These are phyloP conservation scores for Crotalaria pallida DNA, from an alignment of 306 rosid genomes.

Conservation along the genomic window DNA sequence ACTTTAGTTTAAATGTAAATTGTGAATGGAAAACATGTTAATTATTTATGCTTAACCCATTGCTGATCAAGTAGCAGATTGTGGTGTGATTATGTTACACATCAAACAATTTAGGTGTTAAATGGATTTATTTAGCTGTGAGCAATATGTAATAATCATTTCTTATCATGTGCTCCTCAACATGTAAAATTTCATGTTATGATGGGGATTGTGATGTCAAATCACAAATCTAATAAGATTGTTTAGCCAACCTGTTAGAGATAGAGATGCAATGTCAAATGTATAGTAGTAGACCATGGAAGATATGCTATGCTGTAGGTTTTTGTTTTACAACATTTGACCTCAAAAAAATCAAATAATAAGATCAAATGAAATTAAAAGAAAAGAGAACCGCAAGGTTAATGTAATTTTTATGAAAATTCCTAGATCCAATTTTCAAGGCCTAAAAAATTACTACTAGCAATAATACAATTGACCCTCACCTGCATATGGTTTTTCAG, in stretches of 20 bases:
- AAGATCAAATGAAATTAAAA: neutral
- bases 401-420: neutral
- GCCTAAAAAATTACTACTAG: neutral
- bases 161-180: neutral
- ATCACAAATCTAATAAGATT: slow-evolving; percentile 22
- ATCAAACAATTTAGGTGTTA: neutral
- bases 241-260: slow-evolving; percentile 11
- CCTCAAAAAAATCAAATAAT: neutral
- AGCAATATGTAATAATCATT: slow-evolving; percentile 16
- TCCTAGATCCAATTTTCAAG: neutral
- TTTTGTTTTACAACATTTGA: neutral
- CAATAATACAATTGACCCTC: neutral
- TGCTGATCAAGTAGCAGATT: slow-evolving; percentile 19
- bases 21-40: neutral
- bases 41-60: neutral
- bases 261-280: slow-evolving; percentile 16
- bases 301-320: neutral
- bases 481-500: slow-evolving; percentile 15
- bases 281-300: neutral
- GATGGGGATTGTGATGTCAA: slow-evolving; percentile 21
- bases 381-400: neutral
- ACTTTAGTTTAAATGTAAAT: neutral
- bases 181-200: slow-evolving; percentile 9
- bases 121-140: slow-evolving; percentile 12
- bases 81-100: neutral